Conservation (phyloP, 768 basidiomycete species). For the Kwoniella sp. region DNA sequence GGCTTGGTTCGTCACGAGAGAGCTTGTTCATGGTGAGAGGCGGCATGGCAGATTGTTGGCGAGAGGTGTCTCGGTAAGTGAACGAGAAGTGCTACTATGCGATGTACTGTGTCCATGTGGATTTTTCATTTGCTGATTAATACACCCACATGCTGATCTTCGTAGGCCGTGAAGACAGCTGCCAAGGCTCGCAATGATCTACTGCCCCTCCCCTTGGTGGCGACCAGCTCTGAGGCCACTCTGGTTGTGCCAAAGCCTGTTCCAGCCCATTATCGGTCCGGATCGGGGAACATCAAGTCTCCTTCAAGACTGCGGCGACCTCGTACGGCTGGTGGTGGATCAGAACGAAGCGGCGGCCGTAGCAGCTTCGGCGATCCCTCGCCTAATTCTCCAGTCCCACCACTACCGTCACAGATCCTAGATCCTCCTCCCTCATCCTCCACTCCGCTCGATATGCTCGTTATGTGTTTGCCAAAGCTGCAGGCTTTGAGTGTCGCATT, state of each 20-base stretch:
- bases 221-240: neutral
- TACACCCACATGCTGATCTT: neutral
- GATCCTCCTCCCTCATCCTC: constrained; percentile 3
- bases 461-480: constrained; percentile 31
- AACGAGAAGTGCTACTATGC: neutral
- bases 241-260: neutral
- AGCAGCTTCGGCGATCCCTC: neutral
- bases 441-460: constrained; percentile 18
- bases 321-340: neutral
- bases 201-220: constrained; percentile 7
- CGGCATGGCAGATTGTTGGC: constrained; percentile 40
- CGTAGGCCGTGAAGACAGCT: constrained; percentile 5
- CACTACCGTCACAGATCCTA: constrained; percentile 3
- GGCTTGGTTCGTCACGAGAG: constrained; percentile 48
- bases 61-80: constrained; percentile 39
- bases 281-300: constrained; percentile 11
- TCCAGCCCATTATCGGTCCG: constrained; percentile 1
- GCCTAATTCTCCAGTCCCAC: neutral
- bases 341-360: neutral
- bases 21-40: constrained; percentile 45
- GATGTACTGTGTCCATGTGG: neutral
- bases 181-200: neutral
- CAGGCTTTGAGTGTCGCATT: constrained; percentile 34
- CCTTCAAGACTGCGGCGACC: constrained; percentile 14
- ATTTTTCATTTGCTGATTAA: neutral